Percentiles rank a stretch among this genome's conserved stretches.
phyloP scores from a whole-genome alignment of 1,284 basidiomycete species.

The Acaromyces ingoldii region DNA sequence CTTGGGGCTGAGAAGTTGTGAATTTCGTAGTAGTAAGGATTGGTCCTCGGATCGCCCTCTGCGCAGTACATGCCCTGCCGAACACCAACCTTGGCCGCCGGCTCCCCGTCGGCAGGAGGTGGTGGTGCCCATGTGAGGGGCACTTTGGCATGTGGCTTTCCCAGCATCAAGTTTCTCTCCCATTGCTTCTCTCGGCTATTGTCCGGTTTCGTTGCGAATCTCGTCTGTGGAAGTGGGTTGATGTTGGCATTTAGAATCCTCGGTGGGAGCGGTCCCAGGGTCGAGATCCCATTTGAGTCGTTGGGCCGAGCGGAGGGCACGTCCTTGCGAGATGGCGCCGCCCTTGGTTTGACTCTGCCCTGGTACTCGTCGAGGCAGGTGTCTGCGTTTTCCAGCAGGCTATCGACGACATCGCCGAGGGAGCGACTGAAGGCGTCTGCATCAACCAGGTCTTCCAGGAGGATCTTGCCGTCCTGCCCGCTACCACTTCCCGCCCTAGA shows the following conservation, averaged over 20 bases:
- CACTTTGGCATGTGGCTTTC: constrained; percentile 45
- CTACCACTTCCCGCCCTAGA: constrained; percentile 45
- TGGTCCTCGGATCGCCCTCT: constrained; percentile 43
- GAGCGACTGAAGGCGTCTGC: constrained; percentile 61
- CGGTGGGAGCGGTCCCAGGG: constrained; percentile 29
- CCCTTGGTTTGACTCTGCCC: constrained; percentile 64
- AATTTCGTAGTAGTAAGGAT: constrained; percentile 48
- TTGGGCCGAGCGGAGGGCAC: not conserved
- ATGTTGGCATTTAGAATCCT: constrained; percentile 42
- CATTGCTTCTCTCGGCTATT: constrained; percentile 31
- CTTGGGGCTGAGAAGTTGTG: constrained; percentile 12
- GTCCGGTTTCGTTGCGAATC: constrained; percentile 41
- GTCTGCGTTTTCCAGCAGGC: constrained; percentile 77
- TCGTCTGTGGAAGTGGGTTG: constrained; percentile 34
- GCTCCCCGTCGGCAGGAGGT: not conserved
- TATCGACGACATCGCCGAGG: constrained; percentile 77
- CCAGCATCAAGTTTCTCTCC: constrained; percentile 25
- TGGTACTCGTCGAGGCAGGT: constrained; percentile 72
- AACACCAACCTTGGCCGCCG: not conserved
- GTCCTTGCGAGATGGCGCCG: constrained; percentile 7
- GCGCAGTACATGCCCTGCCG: constrained; percentile 44
- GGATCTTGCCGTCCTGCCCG: constrained; percentile 6
- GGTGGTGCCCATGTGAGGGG: constrained; percentile 25
- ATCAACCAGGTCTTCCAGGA: constrained; percentile 48
- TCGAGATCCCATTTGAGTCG: constrained; percentile 17